These are phyloP conservation scores for Bremia lactucae DNA, from an alignment of 352 stramenopile genomes.

Conservation along the genomic window DNA sequence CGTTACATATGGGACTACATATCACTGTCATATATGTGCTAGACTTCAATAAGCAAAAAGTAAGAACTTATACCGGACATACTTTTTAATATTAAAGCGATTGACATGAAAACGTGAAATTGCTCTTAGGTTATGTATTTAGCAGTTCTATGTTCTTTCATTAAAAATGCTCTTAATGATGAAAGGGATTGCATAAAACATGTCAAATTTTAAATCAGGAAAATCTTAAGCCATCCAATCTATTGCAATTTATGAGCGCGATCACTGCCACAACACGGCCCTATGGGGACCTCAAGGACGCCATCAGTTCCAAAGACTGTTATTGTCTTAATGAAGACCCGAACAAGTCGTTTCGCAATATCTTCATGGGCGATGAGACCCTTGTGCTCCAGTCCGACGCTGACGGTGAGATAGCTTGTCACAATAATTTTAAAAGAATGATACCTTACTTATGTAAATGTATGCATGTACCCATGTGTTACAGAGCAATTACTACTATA, in stretches of 20 bases:
- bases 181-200: too few relatives aligned
- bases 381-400: slow-evolving; percentile 70
- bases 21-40: too few relatives aligned
- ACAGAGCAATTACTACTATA: slow-evolving; percentile 75
- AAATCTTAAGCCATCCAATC: neutral
- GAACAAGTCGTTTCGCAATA: slow-evolving; percentile 56
- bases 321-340: slow-evolving; percentile 78
- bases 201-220: neutral
- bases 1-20: too few relatives aligned
- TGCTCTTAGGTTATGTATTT: too few relatives aligned
- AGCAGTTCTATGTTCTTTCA: too few relatives aligned
- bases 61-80: too few relatives aligned
- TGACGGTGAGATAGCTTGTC: slow-evolving; percentile 29
- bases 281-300: slow-evolving; percentile 52
- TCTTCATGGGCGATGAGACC: slow-evolving; percentile 71
- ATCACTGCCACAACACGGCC: slow-evolving; percentile 21
- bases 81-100: too few relatives aligned
- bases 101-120: too few relatives aligned
- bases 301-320: slow-evolving; percentile 46
- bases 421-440: neutral
- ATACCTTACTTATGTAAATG: neutral
- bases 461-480: neutral
- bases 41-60: too few relatives aligned
- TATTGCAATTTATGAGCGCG: slow-evolving; percentile 24
- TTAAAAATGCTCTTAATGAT: too few relatives aligned